Evolutionary conservation across 129 eudicot species (phyloP), one percentile per base, ranked within the genome.

Genomic region (Logfia minima): DNA sequence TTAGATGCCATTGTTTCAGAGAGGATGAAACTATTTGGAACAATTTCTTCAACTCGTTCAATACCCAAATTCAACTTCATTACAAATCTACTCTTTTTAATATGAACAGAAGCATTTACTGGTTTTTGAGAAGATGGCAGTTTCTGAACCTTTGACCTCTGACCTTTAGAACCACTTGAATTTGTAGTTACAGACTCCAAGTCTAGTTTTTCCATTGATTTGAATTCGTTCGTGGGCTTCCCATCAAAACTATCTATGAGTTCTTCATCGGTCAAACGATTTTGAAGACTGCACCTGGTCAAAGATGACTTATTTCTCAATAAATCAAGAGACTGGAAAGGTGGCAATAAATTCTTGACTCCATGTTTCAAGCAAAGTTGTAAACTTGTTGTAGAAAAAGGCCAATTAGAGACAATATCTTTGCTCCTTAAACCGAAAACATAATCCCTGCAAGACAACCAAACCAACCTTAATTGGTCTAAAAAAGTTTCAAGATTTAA

Each of bases 281-380:
- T 82, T 67, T 81, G 74, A 70, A 60, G 79, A 63, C 66, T 24
- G 76, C 80, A 70, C 77, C 63, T 68, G 22, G 58, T 68, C 29
- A 66, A 69, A 39, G 84, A 79, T 43, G 82, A 70, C 75, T 62
- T 80, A 68, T 80, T 62, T 60, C 84, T 82, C 71, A 80, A 48
- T 71, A 81, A 85, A 66, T 82, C 90, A 76, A 79, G 81, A 80
- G 86, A 24, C 82, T 93, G 81, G 70, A 90, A 90, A 80, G 98
- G 98, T 53, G 98, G 98, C 84, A 93, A 81, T 75, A 89, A 73
- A 51, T 90, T 85, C 77, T 69, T 85, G 76, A 90, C 91, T 37
- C 97, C 91, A 87, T 84, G 88, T 73, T 84, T 88, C 83, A 81
- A 48, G 81, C 97, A 90, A 81, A 93, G 86, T 69, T 88, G 91